Conservation (phyloP, 257 asterid genomes). For the Eustoma russellianum region DNA sequence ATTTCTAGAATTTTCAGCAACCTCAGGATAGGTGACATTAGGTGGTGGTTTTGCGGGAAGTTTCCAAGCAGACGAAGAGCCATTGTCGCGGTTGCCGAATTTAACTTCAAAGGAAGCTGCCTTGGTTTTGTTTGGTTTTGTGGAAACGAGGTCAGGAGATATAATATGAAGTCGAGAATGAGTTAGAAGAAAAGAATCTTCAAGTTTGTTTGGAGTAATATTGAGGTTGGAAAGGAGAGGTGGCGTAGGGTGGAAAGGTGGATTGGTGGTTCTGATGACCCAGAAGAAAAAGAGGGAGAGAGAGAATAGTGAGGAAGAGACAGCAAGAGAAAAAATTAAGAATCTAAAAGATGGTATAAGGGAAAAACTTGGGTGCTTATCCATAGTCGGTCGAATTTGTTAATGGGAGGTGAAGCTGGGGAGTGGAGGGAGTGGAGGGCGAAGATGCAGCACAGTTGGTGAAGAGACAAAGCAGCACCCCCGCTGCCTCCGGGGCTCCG, state of each 20-base stretch:
- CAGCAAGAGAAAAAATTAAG: conserved; percentile 38
- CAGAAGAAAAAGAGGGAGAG: conserved; percentile 44
- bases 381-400: conserved; percentile 21
- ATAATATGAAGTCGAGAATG: conserved; percentile 10
- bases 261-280: conserved; percentile 30
- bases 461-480: too few species aligned
- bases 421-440: too few species aligned
- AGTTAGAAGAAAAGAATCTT: conserved; percentile 17
- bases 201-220: conserved; percentile 8
- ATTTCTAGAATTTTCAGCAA: background rate
- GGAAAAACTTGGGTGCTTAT: conserved; percentile 57
- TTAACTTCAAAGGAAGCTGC: conserved; percentile 4
- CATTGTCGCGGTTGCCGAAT: background rate
- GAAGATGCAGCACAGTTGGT: too few species aligned
- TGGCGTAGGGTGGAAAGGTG: conserved; percentile 18
- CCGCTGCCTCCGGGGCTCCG: too few species aligned
- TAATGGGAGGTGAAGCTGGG: too few species aligned
- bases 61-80: conserved; percentile 4
- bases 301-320: conserved; percentile 35
- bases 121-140: conserved; percentile 2
- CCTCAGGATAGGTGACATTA: background rate
- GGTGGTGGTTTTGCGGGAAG: conserved; percentile 13
- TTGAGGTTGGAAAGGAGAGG: background rate
- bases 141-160: conserved; percentile 4
- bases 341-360: conserved; percentile 46